These are phyloP conservation scores for Nakazawaea holstii DNA, from an alignment of 805 yeast genomes.

Conservation along the genomic window DNA sequence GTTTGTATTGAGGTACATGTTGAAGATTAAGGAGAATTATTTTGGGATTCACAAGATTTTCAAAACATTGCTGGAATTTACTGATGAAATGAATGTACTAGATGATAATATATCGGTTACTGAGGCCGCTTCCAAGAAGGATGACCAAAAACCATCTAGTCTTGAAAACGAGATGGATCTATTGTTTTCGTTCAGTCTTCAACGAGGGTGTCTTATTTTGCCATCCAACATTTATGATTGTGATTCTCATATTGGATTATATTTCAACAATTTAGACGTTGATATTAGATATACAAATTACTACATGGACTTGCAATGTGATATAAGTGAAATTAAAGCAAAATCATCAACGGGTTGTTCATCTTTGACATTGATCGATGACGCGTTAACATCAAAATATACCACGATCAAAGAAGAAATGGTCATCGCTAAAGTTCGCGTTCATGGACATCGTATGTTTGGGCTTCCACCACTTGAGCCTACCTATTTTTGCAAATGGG, in stretches of 20 bases:
- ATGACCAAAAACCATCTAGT: slow-evolving; percentile 29
- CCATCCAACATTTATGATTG: slow-evolving; percentile 72
- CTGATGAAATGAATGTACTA: slow-evolving; percentile 20
- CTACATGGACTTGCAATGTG: slow-evolving; percentile 87
- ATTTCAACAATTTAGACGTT: slow-evolving; percentile 60
- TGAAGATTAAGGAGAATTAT: slow-evolving; percentile 78
- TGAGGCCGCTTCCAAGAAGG: slow-evolving; percentile 5
- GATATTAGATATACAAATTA: slow-evolving; percentile 86
- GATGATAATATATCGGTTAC: slow-evolving; percentile 9
- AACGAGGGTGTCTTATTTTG: slow-evolving; percentile 63
- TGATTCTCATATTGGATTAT: slow-evolving; percentile 53
- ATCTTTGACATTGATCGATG: slow-evolving; percentile 20
- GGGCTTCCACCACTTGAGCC: slow-evolving; percentile 89
- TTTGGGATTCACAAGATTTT: slow-evolving; percentile 85
- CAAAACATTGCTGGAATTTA: slow-evolving; percentile 80
- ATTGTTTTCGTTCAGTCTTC: slow-evolving; percentile 62
- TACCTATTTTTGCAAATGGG: slow-evolving; percentile 90
- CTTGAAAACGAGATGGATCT: slow-evolving; percentile 74
- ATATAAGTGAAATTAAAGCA: slow-evolving; percentile 54
- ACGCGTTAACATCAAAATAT: slow-evolving; percentile 18
- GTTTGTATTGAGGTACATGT: slow-evolving; percentile 65
- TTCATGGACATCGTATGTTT: slow-evolving; percentile 89
- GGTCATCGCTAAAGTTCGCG: slow-evolving; percentile 49
- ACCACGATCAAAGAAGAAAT: slow-evolving; percentile 34
- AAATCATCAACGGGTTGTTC: slow-evolving; percentile 9